Conservation (phyloP, 192 early-diverging fungal species). For the Geranomyces michiganensis region DNA sequence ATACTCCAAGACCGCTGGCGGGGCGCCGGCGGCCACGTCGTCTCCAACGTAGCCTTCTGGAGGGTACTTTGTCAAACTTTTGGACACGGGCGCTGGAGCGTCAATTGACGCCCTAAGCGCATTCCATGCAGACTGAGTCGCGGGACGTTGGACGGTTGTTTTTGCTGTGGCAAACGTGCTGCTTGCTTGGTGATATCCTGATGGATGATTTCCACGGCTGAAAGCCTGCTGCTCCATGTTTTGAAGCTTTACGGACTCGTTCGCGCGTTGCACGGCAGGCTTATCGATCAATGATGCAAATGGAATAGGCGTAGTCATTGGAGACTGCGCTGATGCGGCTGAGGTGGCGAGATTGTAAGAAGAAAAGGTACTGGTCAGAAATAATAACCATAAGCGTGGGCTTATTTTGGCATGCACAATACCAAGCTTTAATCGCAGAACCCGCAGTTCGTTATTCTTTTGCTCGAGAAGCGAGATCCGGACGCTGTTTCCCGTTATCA, state of each 20-base stretch:
- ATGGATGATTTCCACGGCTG: neutral
- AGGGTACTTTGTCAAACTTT: conserved; percentile 5
- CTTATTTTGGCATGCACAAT: neutral
- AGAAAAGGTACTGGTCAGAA: neutral
- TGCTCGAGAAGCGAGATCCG: conserved; percentile 50
- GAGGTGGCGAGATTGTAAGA: neutral
- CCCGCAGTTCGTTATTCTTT: conserved; percentile 50
- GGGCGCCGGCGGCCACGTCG: neutral
- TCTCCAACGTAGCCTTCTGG: conserved; percentile 6
- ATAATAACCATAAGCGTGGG: neutral
- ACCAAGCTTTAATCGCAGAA: conserved; percentile 40
- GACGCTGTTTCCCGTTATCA: conserved; percentile 50
- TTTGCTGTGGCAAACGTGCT: neutral
- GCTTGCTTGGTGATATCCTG: neutral
- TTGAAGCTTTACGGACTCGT: conserved; percentile 1
- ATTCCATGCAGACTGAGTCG: neutral
- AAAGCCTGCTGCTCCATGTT: conserved; percentile 20
- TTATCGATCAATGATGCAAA: conserved; percentile 2
- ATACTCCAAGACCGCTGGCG: neutral
- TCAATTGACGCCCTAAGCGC: neutral
- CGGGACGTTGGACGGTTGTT: neutral
- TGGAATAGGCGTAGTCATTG: conserved; percentile 7
- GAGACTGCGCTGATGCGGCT: neutral
- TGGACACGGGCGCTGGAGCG: neutral
- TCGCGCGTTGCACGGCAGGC: conserved; percentile 15